phyloP scores from a whole-genome alignment of 371 early-diverging fungal genomes.

The Mortierella sp. region DNA sequence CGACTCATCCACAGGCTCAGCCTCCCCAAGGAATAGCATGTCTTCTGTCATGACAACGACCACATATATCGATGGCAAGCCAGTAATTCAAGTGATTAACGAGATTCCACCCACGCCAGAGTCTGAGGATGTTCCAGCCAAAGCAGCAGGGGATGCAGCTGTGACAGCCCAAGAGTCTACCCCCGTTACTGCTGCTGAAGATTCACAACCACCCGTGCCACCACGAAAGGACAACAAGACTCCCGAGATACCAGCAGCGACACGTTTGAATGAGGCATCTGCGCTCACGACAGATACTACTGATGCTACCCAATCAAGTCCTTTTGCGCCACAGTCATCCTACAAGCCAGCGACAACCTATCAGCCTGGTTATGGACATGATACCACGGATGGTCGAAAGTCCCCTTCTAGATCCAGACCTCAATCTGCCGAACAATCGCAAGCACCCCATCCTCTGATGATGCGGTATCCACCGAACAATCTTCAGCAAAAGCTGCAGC shows the following conservation, averaged over 20 bases:
- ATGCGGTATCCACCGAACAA: slow-evolving; percentile 10
- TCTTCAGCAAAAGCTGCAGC: slow-evolving; percentile 11
- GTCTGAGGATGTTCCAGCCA: slow-evolving; percentile 21
- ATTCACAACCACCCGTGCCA: neutral
- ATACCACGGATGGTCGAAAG: slow-evolving; percentile 1
- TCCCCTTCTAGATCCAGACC: slow-evolving; percentile 28
- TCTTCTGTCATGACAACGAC: slow-evolving; percentile 34
- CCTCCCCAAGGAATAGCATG: slow-evolving; percentile 33
- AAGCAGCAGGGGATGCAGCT: neutral
- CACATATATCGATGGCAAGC: slow-evolving; percentile 48
- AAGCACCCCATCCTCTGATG: slow-evolving; percentile 31
- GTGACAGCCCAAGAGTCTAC: slow-evolving; percentile 7
- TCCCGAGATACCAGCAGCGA: neutral
- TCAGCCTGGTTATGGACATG: slow-evolving; percentile 8
- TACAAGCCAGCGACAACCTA: slow-evolving; percentile 42
- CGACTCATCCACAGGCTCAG: slow-evolving; percentile 6
- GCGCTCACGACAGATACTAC: neutral
- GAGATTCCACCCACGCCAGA: slow-evolving; percentile 54
- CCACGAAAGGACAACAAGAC: neutral
- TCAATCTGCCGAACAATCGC: slow-evolving; percentile 17
- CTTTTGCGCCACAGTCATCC: slow-evolving; percentile 35
- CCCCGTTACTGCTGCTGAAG: neutral
- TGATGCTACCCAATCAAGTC: slow-evolving; percentile 8
- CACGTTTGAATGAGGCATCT: neutral
- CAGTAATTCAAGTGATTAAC: slow-evolving; percentile 34